Percentiles rank a stretch among this genome's conserved stretches.
These are phyloP conservation scores for Cardamine resedifolia DNA, from an alignment of 345 rosid species.

Conservation along the genomic window DNA sequence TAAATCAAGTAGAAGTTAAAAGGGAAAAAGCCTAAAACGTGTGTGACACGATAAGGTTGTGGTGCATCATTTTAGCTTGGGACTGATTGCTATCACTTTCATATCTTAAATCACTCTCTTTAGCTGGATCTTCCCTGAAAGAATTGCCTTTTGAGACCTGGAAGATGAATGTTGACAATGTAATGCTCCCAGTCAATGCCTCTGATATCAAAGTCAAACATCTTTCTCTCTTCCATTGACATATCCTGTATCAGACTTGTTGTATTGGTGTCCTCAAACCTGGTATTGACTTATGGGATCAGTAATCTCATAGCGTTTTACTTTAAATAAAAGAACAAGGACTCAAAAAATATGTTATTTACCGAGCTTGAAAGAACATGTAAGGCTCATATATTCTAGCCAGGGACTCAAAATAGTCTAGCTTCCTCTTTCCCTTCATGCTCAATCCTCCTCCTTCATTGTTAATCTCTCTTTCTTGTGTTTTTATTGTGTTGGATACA, in stretches of 20 bases:
- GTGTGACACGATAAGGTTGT: no score
- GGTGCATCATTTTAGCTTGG: not conserved
- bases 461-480: not conserved
- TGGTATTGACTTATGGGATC: not conserved
- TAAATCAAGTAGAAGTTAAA: no score
- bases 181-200: constrained; percentile 45
- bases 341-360: not conserved
- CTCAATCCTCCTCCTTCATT: constrained; percentile 5
- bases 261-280: constrained; percentile 42
- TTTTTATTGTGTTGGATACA: not conserved
- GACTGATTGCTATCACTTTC: not conserved
- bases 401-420: constrained; percentile 16
- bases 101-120: not conserved
- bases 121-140: not conserved
- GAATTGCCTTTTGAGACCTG: constrained; percentile 19
- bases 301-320: not conserved
- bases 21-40: no score
- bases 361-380: constrained; percentile 27
- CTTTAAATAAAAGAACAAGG: not conserved
- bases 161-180: constrained; percentile 41
- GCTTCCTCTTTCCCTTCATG: constrained; percentile 11
- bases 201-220: constrained; percentile 35
- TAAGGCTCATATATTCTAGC: constrained; percentile 29
- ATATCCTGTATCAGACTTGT: constrained; percentile 31
- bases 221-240: constrained; percentile 40